Percentiles rank a stretch among this genome's conserved stretches.
Evolutionary conservation across 2,329 filamentous ascomycete species (phyloP).

Genomic region (Trichoderma endophyticum): DNA sequence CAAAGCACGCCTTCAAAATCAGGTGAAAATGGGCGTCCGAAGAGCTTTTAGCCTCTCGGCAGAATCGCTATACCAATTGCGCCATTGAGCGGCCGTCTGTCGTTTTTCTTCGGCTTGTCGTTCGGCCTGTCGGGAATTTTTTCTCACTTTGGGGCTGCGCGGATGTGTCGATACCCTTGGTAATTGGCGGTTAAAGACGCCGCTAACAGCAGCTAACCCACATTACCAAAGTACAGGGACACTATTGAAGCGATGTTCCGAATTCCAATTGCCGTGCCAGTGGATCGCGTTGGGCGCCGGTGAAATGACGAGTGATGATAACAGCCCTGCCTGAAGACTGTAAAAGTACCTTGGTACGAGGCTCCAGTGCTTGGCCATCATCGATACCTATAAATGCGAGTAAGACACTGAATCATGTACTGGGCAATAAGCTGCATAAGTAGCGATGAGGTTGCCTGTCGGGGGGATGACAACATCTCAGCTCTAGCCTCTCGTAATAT

Average conservation of each 20-base stretch:
- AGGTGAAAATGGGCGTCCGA: background rate
- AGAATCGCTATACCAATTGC: background rate
- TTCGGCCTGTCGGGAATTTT: slow-evolving; percentile 7
- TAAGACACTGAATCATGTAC: background rate
- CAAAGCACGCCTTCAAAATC: background rate
- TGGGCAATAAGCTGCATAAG: background rate
- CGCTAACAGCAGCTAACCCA: background rate
- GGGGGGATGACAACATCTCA: background rate
- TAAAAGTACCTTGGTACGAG: background rate
- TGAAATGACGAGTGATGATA: background rate
- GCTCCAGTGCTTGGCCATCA: background rate
- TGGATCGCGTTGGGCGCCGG: background rate
- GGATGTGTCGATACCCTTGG: background rate
- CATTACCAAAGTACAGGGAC: background rate
- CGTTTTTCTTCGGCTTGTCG: background rate
- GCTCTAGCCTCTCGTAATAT: background rate
- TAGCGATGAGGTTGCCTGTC: background rate
- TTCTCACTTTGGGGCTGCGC: background rate
- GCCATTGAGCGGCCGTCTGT: slow-evolving; percentile 9
- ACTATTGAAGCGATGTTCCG: background rate
- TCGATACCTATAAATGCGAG: background rate
- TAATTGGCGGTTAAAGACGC: background rate
- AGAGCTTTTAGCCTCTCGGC: background rate
- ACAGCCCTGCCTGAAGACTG: background rate
- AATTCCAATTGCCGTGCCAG: background rate